Percentiles rank a stretch among this genome's conserved stretches.
Evolutionary conservation across 495 filamentous ascomycete genomes (phyloP).

Genomic region (Trichoderma erinaceum): DNA sequence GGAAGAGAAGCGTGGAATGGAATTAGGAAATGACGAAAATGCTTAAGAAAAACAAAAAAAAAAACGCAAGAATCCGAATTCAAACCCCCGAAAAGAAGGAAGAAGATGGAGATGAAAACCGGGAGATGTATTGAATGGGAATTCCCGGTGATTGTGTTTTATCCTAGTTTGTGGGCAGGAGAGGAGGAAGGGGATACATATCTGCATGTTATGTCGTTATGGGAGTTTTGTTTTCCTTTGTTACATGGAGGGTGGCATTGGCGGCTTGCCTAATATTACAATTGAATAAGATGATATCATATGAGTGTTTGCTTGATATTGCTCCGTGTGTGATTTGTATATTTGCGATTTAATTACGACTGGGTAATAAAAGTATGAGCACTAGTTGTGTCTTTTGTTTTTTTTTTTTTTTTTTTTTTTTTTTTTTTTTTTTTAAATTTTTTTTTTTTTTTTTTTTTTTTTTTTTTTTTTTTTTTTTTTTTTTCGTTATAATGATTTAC

Average conservation of each 20-base stretch:
- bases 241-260: background rate
- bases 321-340: background rate
- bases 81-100: background rate
- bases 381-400: too few species aligned
- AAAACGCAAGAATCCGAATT: background rate
- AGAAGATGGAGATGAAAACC: background rate
- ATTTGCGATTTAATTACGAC: too few species aligned
- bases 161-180: background rate
- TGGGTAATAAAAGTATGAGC: too few species aligned
- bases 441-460: too few species aligned
- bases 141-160: background rate
- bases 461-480: too few species aligned
- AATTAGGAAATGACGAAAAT: background rate
- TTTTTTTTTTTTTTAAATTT: too few species aligned
- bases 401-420: too few species aligned
- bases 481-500: too few species aligned
- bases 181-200: background rate
- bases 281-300: slow-evolving; percentile 3
- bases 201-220: slow-evolving; percentile 14
- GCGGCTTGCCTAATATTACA: background rate
- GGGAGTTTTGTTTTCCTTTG: background rate
- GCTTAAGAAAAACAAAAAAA: background rate
- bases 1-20: background rate
- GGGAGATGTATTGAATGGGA: too few species aligned
- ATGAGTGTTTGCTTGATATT: background rate